Conservation (phyloP, 306 rosid genomes). For the Vigna hirtella region DNA sequence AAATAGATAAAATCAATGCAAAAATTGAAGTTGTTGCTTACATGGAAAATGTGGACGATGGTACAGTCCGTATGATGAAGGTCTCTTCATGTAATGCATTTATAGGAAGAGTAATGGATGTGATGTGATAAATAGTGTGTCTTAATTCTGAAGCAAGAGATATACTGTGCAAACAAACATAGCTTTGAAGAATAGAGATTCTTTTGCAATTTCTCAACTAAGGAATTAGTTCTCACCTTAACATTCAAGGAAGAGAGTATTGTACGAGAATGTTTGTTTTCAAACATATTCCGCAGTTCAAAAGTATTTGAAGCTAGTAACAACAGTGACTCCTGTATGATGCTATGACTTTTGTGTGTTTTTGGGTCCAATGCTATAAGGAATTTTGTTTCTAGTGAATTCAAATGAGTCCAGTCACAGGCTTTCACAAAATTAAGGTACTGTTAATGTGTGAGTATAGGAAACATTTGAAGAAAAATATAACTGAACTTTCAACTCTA, state of each 20-base stretch:
- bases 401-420: too few relatives aligned
- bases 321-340: not conserved
- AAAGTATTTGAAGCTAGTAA: not conserved
- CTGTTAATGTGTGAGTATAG: too few relatives aligned
- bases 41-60: slow-evolving; percentile 38
- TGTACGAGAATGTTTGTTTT: not conserved
- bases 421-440: too few relatives aligned
- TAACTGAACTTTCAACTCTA: too few relatives aligned
- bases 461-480: too few relatives aligned
- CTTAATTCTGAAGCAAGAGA: slow-evolving; percentile 44
- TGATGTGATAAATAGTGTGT: slow-evolving; percentile 31
- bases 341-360: too few relatives aligned
- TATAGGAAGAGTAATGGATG: not conserved
- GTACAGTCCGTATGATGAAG: slow-evolving; percentile 17
- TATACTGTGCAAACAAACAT: not conserved
- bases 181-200: slow-evolving; percentile 25
- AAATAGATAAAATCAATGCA: slow-evolving; percentile 13
- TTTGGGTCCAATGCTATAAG: too few relatives aligned
- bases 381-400: too few relatives aligned
- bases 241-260: slow-evolving; percentile 45
- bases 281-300: too few relatives aligned
- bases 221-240: slow-evolving; percentile 42
- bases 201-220: slow-evolving; percentile 26
- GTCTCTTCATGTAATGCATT: slow-evolving; percentile 5
- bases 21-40: slow-evolving; percentile 13